Percentiles rank a stretch among this genome's conserved stretches.
These are phyloP conservation scores for Taiwanofungus camphoratus DNA, from an alignment of 1,284 basidiomycete genomes.

Conservation along the genomic window DNA sequence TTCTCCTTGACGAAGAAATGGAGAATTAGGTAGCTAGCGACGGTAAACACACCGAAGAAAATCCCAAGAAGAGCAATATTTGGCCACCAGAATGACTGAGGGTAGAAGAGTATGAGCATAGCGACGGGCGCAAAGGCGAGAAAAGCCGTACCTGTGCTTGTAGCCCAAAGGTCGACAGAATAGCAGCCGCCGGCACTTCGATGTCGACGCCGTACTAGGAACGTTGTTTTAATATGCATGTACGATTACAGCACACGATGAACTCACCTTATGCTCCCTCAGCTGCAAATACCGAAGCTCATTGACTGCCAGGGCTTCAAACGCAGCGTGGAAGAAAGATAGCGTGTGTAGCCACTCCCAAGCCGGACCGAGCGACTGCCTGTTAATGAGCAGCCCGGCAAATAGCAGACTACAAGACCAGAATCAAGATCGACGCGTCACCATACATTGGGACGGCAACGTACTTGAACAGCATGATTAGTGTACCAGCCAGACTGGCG, in stretches of 20 bases:
- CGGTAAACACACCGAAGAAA: constrained; percentile 76
- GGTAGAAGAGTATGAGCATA: constrained; percentile 1
- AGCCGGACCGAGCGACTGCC: constrained; percentile 70
- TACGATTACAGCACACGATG: background rate
- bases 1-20: constrained; percentile 90
- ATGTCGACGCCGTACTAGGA: constrained; percentile 86
- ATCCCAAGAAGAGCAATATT: constrained; percentile 80
- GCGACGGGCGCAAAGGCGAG: constrained; percentile 10
- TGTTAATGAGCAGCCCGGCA: constrained; percentile 92
- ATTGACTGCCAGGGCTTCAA: constrained; percentile 93
- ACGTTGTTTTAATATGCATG: background rate
- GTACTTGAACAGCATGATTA: constrained; percentile 97
- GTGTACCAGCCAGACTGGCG: constrained; percentile 88
- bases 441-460: constrained; percentile 27
- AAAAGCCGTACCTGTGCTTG: constrained; percentile 59
- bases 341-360: constrained; percentile 85
- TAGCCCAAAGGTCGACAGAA: constrained; percentile 86
- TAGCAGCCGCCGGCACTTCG: constrained; percentile 91
- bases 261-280: constrained; percentile 79
- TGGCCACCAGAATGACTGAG: constrained; percentile 93
- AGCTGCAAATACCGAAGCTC: constrained; percentile 92
- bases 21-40: constrained; percentile 72
- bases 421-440: constrained; percentile 1
- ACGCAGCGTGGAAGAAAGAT: constrained; percentile 99
- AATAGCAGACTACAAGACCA: constrained; percentile 71